These are phyloP conservation scores for Metschnikowia baotianmanensis DNA, from an alignment of 805 yeast genomes.

Conservation along the genomic window DNA sequence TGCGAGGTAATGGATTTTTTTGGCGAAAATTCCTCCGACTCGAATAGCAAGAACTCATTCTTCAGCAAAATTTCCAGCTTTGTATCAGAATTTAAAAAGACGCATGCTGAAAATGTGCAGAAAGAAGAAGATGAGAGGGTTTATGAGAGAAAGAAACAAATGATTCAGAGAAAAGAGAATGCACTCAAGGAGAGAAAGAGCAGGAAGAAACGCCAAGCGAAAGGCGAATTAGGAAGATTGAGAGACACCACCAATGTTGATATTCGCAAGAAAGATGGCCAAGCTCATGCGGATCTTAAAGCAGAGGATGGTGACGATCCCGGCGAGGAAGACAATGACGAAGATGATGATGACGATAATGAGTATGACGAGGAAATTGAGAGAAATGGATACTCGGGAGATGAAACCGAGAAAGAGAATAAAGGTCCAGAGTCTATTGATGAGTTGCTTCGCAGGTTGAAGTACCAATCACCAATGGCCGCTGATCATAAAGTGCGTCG, in stretches of 20 bases:
- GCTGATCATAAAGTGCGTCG: conserved; percentile 6
- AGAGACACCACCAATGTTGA: neutral
- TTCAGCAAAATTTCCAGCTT: conserved; percentile 80
- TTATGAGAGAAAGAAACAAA: conserved; percentile 35
- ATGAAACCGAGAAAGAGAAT: conserved; percentile 14
- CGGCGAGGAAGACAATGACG: conserved; percentile 10
- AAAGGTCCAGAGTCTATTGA: conserved; percentile 16
- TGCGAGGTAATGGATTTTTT: conserved; percentile 72
- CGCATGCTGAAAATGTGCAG: conserved; percentile 72
- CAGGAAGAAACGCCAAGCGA: conserved; percentile 4
- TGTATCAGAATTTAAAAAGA: conserved; percentile 73
- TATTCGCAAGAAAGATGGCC: neutral
- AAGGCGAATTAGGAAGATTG: neutral
- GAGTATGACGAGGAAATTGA: conserved; percentile 19
- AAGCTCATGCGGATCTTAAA: no score
- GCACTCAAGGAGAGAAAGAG: conserved; percentile 16
- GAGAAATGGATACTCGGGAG: conserved; percentile 15
- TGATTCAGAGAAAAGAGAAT: conserved; percentile 26
- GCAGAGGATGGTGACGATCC: conserved; percentile 15
- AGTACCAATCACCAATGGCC: conserved; percentile 7
- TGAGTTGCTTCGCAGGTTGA: conserved; percentile 18
- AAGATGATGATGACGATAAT: conserved; percentile 11
- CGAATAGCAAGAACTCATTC: conserved; percentile 62
- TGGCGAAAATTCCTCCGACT: conserved; percentile 85
- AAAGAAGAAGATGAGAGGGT: conserved; percentile 74